Base-by-base conservation (phyloP, 441 rosid genomes). In the Pelargonium citronellum region DNA sequence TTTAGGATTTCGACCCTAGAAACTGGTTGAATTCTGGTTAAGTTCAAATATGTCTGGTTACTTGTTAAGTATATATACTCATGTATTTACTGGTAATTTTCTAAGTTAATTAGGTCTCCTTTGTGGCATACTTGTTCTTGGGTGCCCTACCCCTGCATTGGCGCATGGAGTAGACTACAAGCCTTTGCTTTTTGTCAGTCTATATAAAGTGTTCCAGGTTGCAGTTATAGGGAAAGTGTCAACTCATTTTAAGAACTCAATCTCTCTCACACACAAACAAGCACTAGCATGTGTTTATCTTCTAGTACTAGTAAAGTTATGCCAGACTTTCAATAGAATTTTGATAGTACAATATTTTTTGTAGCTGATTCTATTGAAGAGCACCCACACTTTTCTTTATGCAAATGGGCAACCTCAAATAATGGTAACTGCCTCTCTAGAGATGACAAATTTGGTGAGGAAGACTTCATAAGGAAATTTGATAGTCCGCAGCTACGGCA, bases 351-450 rank as follows among this genome's bases (percentile, higher is more conserved):
- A 4, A 39, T 66, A 66, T 63, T 67, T 70, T 67, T 67, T 66
- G 66, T 74, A 84, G 90, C 64, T 73, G 91, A 81, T 57, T 86
- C 84, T 60, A 57, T 71, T 75, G 81, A 75, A 66, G 44, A 74
- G 19, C 84, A 80, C 58, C 92, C 87, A 10, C 80, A 67, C 67
- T 92, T 90, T 76, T 69, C 65, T 70, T 82, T 95, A 75, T 77
- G 85, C 46, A 92, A 88, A 80, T 95, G 97, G 99, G 91, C 75
- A 30, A 83, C 89, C 27, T 76, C 79, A 3, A 79, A 76, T 51
- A 72, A 72, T 62, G 73, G 37, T 19, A 79, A 77, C 63, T 69
- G 71, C 73, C 77, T 67, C 62, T 66, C 63, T 27, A 78, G 67
- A 63, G 85, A 83, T 69, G 68, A 63, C 68, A 77, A 58, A 17